Evolutionary conservation across 148 eudicot species (phyloP).

Genomic region (Linanthus parryae): DNA sequence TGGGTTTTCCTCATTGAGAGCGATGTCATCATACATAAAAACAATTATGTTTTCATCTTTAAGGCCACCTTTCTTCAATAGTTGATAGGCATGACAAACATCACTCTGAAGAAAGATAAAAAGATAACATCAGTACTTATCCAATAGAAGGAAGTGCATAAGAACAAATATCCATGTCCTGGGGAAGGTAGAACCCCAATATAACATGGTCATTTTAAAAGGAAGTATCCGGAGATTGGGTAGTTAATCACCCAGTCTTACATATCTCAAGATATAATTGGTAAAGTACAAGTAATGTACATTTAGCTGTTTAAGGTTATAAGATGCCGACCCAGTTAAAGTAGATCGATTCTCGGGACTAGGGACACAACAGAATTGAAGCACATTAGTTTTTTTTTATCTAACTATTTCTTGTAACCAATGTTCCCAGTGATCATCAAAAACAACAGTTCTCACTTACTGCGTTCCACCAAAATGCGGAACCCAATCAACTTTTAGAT

Average conservation of each 20-base stretch:
- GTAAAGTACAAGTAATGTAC: not conserved
- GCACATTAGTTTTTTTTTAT: no score
- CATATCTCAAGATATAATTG: not conserved
- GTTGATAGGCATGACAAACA: slow-evolving; percentile 55
- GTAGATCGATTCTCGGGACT: no score
- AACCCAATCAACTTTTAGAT: no score
- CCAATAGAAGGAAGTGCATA: not conserved
- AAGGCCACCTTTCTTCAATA: slow-evolving; percentile 49
- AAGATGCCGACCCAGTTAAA: no score
- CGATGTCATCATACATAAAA: slow-evolving; percentile 59
- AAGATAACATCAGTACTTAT: not conserved
- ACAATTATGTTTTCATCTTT: slow-evolving; percentile 55
- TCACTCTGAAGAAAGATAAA: slow-evolving; percentile 29
- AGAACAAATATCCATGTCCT: not conserved
- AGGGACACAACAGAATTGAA: no score
- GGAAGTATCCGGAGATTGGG: not conserved
- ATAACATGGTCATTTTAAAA: not conserved
- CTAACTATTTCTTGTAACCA: no score
- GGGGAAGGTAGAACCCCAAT: not conserved
- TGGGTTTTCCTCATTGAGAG: slow-evolving; percentile 40
- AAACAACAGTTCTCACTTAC: no score
- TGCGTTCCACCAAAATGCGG: no score
- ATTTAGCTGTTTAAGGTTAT: no score
- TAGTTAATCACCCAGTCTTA: not conserved
- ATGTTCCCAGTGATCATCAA: no score